Evolutionary conservation across 1,139 yeast genomes (phyloP).

Genomic region (Cylindricascospora bacillispora): DNA sequence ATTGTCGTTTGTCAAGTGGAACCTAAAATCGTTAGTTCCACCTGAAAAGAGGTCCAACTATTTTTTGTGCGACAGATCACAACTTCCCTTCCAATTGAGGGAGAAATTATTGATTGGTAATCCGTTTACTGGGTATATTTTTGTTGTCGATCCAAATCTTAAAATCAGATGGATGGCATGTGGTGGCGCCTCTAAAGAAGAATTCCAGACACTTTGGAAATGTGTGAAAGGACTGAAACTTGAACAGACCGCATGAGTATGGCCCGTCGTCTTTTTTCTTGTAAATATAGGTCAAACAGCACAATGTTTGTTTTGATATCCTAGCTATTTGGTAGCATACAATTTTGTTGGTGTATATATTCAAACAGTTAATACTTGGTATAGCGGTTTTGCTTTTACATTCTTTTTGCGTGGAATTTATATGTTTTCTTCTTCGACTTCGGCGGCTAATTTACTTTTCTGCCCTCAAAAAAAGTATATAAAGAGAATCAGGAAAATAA

Average conservation of each 20-base stretch:
- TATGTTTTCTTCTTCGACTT: too few species aligned
- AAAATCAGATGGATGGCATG: conserved; percentile 87
- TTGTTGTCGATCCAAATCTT: conserved; percentile 60
- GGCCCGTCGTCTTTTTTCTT: too few species aligned
- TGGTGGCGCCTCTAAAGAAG: conserved; percentile 44
- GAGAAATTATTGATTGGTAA: conserved; percentile 57
- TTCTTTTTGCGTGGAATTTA: too few species aligned
- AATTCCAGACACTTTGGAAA: conserved; percentile 7
- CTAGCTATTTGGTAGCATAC: too few species aligned
- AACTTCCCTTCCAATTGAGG: conserved; percentile 46
- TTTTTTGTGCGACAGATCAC: conserved; percentile 50
- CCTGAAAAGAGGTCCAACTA: conserved; percentile 43
- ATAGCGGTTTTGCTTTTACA: too few species aligned
- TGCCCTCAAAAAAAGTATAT: too few species aligned
- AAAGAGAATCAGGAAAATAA: too few species aligned
- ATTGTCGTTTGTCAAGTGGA: conserved; percentile 1
- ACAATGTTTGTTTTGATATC: conserved; percentile 2
- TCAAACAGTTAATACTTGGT: too few species aligned
- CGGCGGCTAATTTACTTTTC: too few species aligned
- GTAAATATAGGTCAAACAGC: too few species aligned
- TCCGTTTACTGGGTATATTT: conserved; percentile 71
- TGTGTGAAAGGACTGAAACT: conserved; percentile 5
- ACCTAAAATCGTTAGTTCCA: conserved; percentile 32
- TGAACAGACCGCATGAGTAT: too few species aligned
- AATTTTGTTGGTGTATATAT: too few species aligned